Base-by-base conservation (phyloP, 495 filamentous ascomycete genomes). In the Chaetomium cochliodes region DNA sequence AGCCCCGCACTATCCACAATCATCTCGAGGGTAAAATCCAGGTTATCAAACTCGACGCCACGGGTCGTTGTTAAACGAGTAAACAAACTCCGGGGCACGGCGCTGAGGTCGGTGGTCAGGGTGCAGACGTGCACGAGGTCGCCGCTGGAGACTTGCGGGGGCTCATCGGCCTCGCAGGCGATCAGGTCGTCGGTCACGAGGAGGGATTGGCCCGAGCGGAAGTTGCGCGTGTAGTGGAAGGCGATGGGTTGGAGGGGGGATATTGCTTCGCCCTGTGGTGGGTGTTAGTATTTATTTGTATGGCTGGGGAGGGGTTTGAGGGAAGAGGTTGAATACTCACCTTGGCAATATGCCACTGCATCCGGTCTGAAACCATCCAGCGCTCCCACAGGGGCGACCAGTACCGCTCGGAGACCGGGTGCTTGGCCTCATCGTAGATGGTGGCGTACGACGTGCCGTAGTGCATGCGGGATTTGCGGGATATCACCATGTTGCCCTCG, bases 381-480 rank as follows among this genome's bases (percentile, higher is more conserved):
- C 88, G 72, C 74, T 91, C 88, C 88, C 88, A 91, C 42, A 91
- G 67, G 15, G 88, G 88, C 62, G 81, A 85, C 88, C 88, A 91
- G 68, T 91, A 91, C 44, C 88, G 73, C 65, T 91, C 88, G 33
- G 73, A 79, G 8, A 89, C 81, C 18, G 81, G 79, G 70, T 91
- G 88, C 64, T 86, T 88, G 59, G 83, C 77, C 66, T 87, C 87
- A 65, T 90, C 87, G 73, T 88, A 91, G 9, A 88, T 87, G 0
- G 88, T 90, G 1, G 88, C 88, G 74, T 90, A 90, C 47, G 84
- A 87, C 11, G 88, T 91, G n/a, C 89, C 89, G 72, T 92, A 92
- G 74, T 90, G 87, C 81, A 85, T 88, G 52, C 89, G 79, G 37
- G 86, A 82, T 67, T 86, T 84, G 28, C 88, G 74, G 28, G 81